Evolutionary conservation across 495 filamentous ascomycete species (phyloP), one percentile per base, ranked within the genome.

Genomic region (Aspergillus conjunctus): DNA sequence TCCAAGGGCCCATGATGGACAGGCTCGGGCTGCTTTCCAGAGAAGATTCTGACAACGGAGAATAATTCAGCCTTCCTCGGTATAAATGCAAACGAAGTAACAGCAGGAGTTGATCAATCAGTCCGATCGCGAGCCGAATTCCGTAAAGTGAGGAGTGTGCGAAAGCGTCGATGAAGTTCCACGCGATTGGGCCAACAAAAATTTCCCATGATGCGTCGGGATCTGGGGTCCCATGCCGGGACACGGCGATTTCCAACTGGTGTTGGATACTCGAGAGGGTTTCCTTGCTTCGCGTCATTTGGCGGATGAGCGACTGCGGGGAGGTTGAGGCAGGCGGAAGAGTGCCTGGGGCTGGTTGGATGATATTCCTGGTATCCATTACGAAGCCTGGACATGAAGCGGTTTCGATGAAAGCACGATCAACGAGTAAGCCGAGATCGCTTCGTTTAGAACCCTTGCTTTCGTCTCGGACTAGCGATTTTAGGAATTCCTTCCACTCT

Each of bases 401-500:
- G 20, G 64, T 46, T 22, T 67, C 56, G 14, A 64, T 63, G 53
- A 67, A 67, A 9, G 62, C 65, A 26, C 56, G 60, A 32, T 66
- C 64, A 14, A 58, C 60, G 18, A 62, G 59, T 12, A 59, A 41
- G 8, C 49, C 60, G 15, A 66, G 57, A 18, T 56, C 41, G 26
- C 61, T 64, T 22, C 59, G 49, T 30, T 50, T 57, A 0, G 53
- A 31, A 33, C 59, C 55, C 21, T 54, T 30, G 1, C 37, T 44
- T 41, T 64, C 61, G 46, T 56, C 50, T 7, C 59, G 41, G 21
- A 54, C 58, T 11, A 72, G 33, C 17, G 67, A 51, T 8, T 34
- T 26, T 37, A 60, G 53, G 22, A 69, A 54, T 14, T 44, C 31
- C n/a, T 61, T 60, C 71, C 69, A 72, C 49, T 66, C 61, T 3